These are phyloP conservation scores for Agrostemma githago DNA, from an alignment of 148 eudicot genomes.

Conservation along the genomic window DNA sequence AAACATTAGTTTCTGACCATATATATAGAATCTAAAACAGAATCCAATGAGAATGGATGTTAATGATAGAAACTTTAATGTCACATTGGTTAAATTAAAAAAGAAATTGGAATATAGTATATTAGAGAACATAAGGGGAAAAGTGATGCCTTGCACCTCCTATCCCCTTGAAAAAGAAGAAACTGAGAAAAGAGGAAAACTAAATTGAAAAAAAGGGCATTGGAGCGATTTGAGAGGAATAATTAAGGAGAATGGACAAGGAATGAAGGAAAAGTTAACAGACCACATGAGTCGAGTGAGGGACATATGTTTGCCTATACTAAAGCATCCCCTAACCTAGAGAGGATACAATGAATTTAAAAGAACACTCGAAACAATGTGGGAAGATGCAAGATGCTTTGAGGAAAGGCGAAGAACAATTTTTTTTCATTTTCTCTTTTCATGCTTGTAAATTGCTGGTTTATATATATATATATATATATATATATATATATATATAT, in stretches of 20 bases:
- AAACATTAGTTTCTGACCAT: background rate
- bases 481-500: too few species aligned
- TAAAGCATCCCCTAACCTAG: background rate
- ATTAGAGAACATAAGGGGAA: background rate
- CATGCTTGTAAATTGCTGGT: background rate
- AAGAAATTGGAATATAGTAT: background rate
- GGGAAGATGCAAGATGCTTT: background rate
- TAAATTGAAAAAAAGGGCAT: background rate
- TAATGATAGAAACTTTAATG: background rate
- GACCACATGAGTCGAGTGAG: background rate
- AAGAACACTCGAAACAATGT: background rate
- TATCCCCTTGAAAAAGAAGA: background rate
- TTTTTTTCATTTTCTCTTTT: background rate
- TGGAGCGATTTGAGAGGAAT: background rate
- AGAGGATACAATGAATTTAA: background rate
- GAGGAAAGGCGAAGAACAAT: background rate
- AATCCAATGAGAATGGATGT: conserved; percentile 2
- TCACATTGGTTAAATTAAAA: too few species aligned
- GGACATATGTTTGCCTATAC: background rate
- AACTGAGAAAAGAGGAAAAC: background rate
- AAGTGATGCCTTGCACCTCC: background rate
- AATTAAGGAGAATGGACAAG: background rate
- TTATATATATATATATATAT: background rate
- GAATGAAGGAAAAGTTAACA: background rate
- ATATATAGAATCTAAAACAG: background rate